A percentile compares a stretch with the other conserved stretches of the same genome.
Conservation (phyloP, 257 asterid genomes). For the Leonotis leonurus region DNA sequence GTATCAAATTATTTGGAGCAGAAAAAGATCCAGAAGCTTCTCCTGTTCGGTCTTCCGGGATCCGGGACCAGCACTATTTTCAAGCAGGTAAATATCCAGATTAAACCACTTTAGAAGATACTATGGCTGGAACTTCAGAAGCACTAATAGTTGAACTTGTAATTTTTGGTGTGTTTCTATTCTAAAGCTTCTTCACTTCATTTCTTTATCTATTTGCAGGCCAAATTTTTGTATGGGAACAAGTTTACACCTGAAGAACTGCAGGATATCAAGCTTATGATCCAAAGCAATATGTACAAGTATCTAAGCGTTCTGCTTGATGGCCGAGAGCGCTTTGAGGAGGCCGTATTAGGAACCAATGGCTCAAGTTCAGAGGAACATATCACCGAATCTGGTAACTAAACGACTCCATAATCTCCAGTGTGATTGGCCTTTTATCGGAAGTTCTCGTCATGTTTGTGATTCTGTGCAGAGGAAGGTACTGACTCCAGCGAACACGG, state of each 20-base stretch:
- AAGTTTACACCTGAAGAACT: conserved; percentile 60
- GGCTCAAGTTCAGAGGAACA: conserved; percentile 23
- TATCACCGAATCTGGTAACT: conserved; percentile 33
- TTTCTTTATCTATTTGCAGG: conserved; percentile 34
- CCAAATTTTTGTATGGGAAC: conserved; percentile 71
- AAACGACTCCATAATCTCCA: not conserved
- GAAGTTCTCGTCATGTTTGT: not conserved
- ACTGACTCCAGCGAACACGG: conserved; percentile 29
- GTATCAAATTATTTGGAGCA: conserved; percentile 68
- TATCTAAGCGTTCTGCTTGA: conserved; percentile 79
- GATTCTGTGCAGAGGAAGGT: conserved; percentile 36
- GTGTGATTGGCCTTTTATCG: not conserved
- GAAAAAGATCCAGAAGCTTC: conserved; percentile 67
- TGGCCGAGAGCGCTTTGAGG: conserved; percentile 87
- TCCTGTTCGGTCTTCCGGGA: conserved; percentile 73
- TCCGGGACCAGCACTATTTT: conserved; percentile 87
- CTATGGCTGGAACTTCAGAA: too few relatives aligned
- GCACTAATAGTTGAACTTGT: not conserved
- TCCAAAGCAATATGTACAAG: conserved; percentile 80
- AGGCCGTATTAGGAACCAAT: conserved; percentile 36
- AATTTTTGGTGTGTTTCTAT: not conserved
- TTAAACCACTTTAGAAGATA: not conserved
- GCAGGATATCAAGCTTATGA: conserved; percentile 85
- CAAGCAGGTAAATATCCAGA: conserved; percentile 84
- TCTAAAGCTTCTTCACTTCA: not conserved